These are phyloP conservation scores for Fusarium secorum DNA, from an alignment of 2,329 filamentous ascomycete species.

Conservation along the genomic window DNA sequence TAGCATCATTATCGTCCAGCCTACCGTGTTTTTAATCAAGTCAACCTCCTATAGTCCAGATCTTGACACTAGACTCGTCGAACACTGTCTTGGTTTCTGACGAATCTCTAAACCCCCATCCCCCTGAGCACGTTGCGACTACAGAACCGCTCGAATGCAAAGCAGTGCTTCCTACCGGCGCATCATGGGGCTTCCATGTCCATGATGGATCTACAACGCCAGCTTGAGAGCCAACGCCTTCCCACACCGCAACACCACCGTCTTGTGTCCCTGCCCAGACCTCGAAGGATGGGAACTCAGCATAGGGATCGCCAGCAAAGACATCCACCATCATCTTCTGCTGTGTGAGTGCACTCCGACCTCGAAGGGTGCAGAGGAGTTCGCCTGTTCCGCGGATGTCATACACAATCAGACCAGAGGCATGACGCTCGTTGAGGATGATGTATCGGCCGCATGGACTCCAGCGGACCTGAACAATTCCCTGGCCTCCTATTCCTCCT, in stretches of 20 bases:
- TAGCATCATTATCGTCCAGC: neutral
- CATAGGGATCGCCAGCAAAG: constrained; percentile 52
- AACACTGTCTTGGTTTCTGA: constrained; percentile 25
- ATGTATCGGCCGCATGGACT: constrained; percentile 70
- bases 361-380: constrained; percentile 62
- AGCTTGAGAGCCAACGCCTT: constrained; percentile 58
- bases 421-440: constrained; percentile 67
- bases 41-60: constrained; percentile 40
- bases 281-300: constrained; percentile 57
- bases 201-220: constrained; percentile 57
- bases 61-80: constrained; percentile 37
- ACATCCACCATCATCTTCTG: constrained; percentile 65
- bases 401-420: constrained; percentile 65
- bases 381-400: constrained; percentile 67
- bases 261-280: constrained; percentile 67
- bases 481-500: constrained; percentile 68
- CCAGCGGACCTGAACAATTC: constrained; percentile 68
- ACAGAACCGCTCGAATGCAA: constrained; percentile 65
- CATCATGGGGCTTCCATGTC: constrained; percentile 58
- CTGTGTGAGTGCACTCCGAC: constrained; percentile 60
- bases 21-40: neutral
- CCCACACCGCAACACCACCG: constrained; percentile 66
- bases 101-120: constrained; percentile 51
- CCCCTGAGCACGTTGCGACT: constrained; percentile 63
- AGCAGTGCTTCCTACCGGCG: constrained; percentile 58